These are phyloP conservation scores for Fagopyrum esculentum DNA, from an alignment of 148 eudicot genomes.

Conservation along the genomic window DNA sequence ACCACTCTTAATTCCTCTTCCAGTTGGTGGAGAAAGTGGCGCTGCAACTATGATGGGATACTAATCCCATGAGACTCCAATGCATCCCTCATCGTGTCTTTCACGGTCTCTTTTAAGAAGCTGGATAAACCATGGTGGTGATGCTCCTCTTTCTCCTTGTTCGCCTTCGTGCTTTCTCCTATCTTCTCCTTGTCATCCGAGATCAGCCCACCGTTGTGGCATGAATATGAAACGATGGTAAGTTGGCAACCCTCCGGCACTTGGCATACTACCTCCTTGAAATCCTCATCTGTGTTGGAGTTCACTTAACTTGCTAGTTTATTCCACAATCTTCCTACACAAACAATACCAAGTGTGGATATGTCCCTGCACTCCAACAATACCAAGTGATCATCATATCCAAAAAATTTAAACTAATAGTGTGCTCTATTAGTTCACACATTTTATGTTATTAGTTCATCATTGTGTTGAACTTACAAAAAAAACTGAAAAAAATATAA, in stretches of 20 bases:
- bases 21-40: conserved; percentile 32
- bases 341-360: background rate
- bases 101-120: conserved; percentile 25
- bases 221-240: conserved; percentile 84
- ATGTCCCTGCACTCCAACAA: too few species aligned
- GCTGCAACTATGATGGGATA: conserved; percentile 36
- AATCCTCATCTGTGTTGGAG: conserved; percentile 56
- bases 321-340: background rate
- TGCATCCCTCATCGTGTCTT: conserved; percentile 23
- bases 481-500: too few species aligned
- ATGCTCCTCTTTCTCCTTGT: background rate
- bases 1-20: conserved; percentile 34
- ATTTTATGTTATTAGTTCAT: too few species aligned
- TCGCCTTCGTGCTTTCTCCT: conserved; percentile 36
- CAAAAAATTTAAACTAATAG: too few species aligned
- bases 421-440: too few species aligned
- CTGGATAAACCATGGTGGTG: conserved; percentile 28
- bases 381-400: too few species aligned
- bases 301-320: background rate
- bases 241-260: conserved; percentile 60
- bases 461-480: too few species aligned
- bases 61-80: conserved; percentile 69
- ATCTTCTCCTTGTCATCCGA: conserved; percentile 78
- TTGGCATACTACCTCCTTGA: conserved; percentile 58
- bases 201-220: conserved; percentile 91